These are phyloP conservation scores for Pythium dissotocum DNA, from an alignment of 352 stramenopile species.

Conservation along the genomic window DNA sequence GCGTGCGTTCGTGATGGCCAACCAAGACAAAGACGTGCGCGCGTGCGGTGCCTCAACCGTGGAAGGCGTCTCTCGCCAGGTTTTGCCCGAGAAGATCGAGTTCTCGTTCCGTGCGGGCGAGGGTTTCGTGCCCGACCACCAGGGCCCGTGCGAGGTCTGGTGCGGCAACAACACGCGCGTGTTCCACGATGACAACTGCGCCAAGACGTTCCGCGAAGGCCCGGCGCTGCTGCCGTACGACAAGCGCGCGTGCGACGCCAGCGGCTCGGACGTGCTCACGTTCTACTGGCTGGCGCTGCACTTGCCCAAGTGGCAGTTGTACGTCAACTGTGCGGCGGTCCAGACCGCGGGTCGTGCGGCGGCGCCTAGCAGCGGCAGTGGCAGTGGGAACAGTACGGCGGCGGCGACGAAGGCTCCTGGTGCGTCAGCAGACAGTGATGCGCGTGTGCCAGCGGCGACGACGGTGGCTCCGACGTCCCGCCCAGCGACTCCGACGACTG, in stretches of 20 bases:
- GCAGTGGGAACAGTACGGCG: not conserved
- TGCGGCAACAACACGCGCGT: slow-evolving; percentile 39
- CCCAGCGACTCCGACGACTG: not conserved
- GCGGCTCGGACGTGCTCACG: slow-evolving; percentile 28
- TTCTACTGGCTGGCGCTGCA: slow-evolving; percentile 52
- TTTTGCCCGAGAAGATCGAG: slow-evolving; percentile 11
- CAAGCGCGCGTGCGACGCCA: slow-evolving; percentile 27
- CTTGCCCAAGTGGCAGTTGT: slow-evolving; percentile 41
- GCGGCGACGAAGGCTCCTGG: not conserved
- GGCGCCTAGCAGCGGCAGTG: not conserved
- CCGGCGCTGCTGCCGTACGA: slow-evolving; percentile 40
- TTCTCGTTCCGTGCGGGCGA: slow-evolving; percentile 12
- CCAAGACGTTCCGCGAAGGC: slow-evolving; percentile 15
- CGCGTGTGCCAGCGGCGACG: not conserved
- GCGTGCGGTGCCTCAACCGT: slow-evolving; percentile 11
- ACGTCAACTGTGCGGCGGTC: slow-evolving; percentile 42
- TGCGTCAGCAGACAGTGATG: not conserved
- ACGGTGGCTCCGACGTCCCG: not conserved
- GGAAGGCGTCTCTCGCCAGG: slow-evolving; percentile 6
- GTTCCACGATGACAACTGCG: slow-evolving; percentile 43
- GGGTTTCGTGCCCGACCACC: slow-evolving; percentile 29
- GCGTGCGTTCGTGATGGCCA: slow-evolving; percentile 8
- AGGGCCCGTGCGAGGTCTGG: slow-evolving; percentile 49
- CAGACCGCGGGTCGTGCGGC: slow-evolving; percentile 8
- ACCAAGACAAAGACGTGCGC: slow-evolving; percentile 9